Conservation (phyloP, 2,329 filamentous ascomycete genomes). For the Tolypocladium paradoxum region DNA sequence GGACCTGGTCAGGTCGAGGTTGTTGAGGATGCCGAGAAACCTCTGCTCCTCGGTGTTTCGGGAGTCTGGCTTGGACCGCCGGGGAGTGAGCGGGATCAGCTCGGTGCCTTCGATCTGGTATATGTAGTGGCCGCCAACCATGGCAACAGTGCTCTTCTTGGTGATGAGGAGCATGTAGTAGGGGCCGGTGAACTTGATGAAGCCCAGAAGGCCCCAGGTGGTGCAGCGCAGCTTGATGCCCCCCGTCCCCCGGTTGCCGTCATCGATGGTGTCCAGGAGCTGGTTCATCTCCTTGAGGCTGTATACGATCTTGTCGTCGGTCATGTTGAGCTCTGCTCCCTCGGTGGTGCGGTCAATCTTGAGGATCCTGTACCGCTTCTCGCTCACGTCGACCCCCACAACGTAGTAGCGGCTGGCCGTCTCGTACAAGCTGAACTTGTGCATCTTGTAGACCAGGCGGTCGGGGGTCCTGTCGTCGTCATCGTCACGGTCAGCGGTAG, state of each 20-base stretch:
- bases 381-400: constrained; percentile 82
- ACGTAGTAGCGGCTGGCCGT: constrained; percentile 90
- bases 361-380: constrained; percentile 78
- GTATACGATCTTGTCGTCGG: constrained; percentile 92
- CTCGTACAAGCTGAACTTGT: constrained; percentile 96
- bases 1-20: constrained; percentile 77
- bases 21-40: constrained; percentile 80
- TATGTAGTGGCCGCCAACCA: constrained; percentile 91
- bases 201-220: constrained; percentile 88
- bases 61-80: constrained; percentile 65
- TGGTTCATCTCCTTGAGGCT: constrained; percentile 86
- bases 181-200: constrained; percentile 88
- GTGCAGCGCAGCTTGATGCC: constrained; percentile 83
- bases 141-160: constrained; percentile 89
- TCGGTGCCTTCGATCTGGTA: constrained; percentile 95
- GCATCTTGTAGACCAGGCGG: constrained; percentile 57
- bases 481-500: constrained; percentile 3
- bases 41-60: constrained; percentile 78
- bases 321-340: constrained; percentile 64
- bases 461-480: constrained; percentile 23
- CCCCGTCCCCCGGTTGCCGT: constrained; percentile 84
- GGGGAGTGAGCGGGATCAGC: constrained; percentile 72
- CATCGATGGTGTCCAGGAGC: constrained; percentile 86
- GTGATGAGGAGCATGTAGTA: constrained; percentile 98
- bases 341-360: constrained; percentile 90